Evolutionary conservation across 2,329 filamentous ascomycete genomes (phyloP).

Genomic region (Cylindrodendrum hubeiense): DNA sequence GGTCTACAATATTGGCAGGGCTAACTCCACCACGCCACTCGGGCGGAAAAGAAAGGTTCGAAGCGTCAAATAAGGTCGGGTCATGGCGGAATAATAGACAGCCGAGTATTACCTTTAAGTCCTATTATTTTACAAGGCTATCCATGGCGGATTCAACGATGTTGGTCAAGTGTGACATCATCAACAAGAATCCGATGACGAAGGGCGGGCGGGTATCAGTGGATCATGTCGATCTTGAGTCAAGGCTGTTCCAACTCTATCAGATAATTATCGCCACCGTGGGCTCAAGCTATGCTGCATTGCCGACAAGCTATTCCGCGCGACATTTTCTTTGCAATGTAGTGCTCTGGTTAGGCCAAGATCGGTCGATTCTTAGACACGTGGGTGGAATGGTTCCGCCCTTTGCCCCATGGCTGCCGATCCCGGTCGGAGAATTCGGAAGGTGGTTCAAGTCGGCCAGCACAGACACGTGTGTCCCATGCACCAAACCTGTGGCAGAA

Average conservation of each 20-base stretch:
- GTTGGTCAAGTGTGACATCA: conserved; percentile 7
- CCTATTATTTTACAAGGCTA: neutral
- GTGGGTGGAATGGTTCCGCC: neutral
- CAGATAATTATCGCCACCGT: neutral
- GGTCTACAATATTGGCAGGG: too few relatives aligned
- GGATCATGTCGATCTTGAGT: neutral
- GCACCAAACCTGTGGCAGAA: neutral
- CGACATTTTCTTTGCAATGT: neutral
- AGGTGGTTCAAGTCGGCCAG: neutral
- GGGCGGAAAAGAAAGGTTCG: too few relatives aligned
- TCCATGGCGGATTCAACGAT: neutral
- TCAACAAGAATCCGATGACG: neutral
- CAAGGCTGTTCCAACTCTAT: neutral
- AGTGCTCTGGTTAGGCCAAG: neutral
- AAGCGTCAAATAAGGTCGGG: neutral
- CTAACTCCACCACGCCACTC: too few relatives aligned
- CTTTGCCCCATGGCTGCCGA: neutral
- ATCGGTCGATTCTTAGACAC: neutral
- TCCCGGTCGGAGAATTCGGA: neutral
- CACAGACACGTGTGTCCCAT: neutral
- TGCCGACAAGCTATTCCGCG: neutral
- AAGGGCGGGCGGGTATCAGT: conserved; percentile 12
- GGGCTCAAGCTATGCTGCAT: neutral
- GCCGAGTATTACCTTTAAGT: neutral
- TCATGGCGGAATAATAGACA: neutral